Evolutionary conservation across 768 basidiomycete genomes (phyloP).

Genomic region (Rhizopogon salebrosus): DNA sequence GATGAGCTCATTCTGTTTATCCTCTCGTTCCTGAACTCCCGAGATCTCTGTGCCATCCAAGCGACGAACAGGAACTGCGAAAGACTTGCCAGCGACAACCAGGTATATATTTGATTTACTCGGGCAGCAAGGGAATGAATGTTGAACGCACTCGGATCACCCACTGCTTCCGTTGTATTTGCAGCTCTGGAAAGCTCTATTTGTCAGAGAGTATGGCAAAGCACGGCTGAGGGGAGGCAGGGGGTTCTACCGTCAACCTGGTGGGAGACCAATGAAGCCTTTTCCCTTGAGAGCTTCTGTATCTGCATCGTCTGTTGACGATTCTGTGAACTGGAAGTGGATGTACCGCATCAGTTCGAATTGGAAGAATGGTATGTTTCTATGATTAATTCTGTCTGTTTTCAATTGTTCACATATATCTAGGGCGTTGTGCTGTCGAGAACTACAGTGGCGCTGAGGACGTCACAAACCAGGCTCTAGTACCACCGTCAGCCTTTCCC

Average conservation of each 20-base stretch:
- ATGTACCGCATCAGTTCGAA: slow-evolving; percentile 84
- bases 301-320: slow-evolving; percentile 19
- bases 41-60: slow-evolving; percentile 64
- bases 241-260: slow-evolving; percentile 51
- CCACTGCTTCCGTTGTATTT: background rate
- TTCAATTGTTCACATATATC: slow-evolving; percentile 16
- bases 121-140: slow-evolving; percentile 3
- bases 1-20: slow-evolving; percentile 74
- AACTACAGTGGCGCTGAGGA: slow-evolving; percentile 17
- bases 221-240: slow-evolving; percentile 61
- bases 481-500: slow-evolving; percentile 9
- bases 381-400: slow-evolving; percentile 6
- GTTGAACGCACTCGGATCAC: slow-evolving; percentile 12
- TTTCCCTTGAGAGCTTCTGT: slow-evolving; percentile 47
- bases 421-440: slow-evolving; percentile 62
- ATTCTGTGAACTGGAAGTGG: slow-evolving; percentile 67
- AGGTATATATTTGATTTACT: slow-evolving; percentile 36
- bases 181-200: slow-evolving; percentile 67
- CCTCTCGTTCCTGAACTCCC: slow-evolving; percentile 64
- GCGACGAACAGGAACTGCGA: slow-evolving; percentile 61
- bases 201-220: slow-evolving; percentile 60
- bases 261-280: slow-evolving; percentile 54
- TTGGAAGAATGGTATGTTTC: slow-evolving; percentile 65
- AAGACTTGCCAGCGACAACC: slow-evolving; percentile 61
- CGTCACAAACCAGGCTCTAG: slow-evolving; percentile 1